Evolutionary conservation across 228 moss, liverwort and hornwort genomes (phyloP).

Genomic region (Sphagnum magellanicum): DNA sequence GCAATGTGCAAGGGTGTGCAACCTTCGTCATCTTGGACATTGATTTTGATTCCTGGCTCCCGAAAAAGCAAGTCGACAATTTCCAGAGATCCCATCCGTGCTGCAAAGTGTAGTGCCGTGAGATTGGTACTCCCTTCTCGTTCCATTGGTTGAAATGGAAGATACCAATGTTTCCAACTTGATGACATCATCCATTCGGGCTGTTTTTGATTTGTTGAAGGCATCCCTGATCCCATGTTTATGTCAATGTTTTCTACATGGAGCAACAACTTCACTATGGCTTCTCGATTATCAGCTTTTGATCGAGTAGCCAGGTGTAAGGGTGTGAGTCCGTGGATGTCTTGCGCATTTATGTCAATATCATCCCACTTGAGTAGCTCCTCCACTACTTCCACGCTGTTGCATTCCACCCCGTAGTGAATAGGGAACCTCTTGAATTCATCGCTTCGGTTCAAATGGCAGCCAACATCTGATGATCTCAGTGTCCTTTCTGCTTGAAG

Average conservation of each 20-base stretch:
- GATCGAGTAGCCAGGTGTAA: background rate
- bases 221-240: background rate
- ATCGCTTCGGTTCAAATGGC: background rate
- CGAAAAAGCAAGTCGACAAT: background rate
- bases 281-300: no score
- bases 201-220: background rate
- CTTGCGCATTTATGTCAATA: background rate
- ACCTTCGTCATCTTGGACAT: background rate
- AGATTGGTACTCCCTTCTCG: background rate
- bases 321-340: background rate
- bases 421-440: background rate
- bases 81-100: background rate
- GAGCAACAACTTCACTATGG: no score
- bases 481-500: background rate
- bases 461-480: background rate
- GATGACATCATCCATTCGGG: background rate
- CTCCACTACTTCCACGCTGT: background rate
- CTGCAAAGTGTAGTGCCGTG: background rate
- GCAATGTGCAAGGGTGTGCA: background rate
- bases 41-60: background rate
- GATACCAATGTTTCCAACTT: fast-evolving
- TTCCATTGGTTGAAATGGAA: background rate
- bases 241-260: no score
- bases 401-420: background rate
- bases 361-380: background rate